Conservation (phyloP, 2,329 filamentous ascomycete species). For the Zymoseptoria tritici region DNA sequence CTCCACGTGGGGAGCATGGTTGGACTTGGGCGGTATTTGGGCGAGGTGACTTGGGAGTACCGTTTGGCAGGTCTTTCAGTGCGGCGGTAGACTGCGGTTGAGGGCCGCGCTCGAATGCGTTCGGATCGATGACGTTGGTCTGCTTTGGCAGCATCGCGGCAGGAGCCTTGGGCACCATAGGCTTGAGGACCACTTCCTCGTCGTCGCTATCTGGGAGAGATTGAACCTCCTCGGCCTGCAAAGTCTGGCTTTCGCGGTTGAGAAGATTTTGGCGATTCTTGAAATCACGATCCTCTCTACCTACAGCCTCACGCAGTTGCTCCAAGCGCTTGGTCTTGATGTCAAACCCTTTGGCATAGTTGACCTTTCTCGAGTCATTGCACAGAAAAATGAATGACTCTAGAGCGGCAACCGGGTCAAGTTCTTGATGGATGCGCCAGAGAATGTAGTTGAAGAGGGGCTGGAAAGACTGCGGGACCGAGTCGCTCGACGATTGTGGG, state of each 20-base stretch:
- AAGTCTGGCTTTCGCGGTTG: slow-evolving; percentile 20
- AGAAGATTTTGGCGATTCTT: slow-evolving; percentile 29
- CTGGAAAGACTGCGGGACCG: slow-evolving; percentile 36
- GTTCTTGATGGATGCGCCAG: slow-evolving; percentile 45
- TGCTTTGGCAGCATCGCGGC: slow-evolving; percentile 26
- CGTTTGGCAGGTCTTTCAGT: slow-evolving; percentile 5
- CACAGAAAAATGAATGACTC: slow-evolving; percentile 47
- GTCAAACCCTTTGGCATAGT: slow-evolving; percentile 43
- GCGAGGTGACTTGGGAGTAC: slow-evolving; percentile 14
- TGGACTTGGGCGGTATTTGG: slow-evolving; percentile 2
- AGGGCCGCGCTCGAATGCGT: slow-evolving; percentile 39
- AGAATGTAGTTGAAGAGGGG: slow-evolving; percentile 46
- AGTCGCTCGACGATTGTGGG: slow-evolving; percentile 21
- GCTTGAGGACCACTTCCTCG: slow-evolving; percentile 22
- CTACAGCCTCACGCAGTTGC: slow-evolving; percentile 43
- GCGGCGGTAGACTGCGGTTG: slow-evolving; percentile 8
- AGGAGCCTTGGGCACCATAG: slow-evolving; percentile 24
- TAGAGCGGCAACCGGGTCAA: slow-evolving; percentile 40
- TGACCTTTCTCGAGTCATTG: slow-evolving; percentile 41
- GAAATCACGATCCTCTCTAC: slow-evolving; percentile 43
- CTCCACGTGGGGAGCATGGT: slow-evolving; percentile 14
- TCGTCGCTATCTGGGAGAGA: slow-evolving; percentile 3
- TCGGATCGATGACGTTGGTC: slow-evolving; percentile 38
- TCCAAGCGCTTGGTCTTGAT: slow-evolving; percentile 44
- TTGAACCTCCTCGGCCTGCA: slow-evolving; percentile 7